Evolutionary conservation across 495 filamentous ascomycete species (phyloP).

Genomic region (Oleoguttula mirabilis): DNA sequence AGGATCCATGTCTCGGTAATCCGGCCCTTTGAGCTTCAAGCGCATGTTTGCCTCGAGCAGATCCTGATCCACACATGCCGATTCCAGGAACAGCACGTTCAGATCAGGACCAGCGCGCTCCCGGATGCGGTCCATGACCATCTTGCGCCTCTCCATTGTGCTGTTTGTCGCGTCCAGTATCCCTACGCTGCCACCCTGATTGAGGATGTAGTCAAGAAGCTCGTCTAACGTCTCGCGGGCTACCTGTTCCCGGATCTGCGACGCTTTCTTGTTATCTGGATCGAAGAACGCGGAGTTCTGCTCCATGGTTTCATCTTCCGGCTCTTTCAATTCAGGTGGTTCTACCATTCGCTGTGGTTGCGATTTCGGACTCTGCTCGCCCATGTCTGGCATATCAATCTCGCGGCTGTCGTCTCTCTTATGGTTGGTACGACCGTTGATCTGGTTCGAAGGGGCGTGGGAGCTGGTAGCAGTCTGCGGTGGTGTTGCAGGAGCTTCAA

Average conservation of each 20-base stretch:
- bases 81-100: constrained; percentile 87
- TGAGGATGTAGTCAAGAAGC: constrained; percentile 72
- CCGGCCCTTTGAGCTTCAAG: constrained; percentile 89
- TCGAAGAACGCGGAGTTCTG: constrained; percentile 94
- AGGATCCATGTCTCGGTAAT: constrained; percentile 90
- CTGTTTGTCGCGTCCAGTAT: constrained; percentile 97
- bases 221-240: constrained; percentile 89
- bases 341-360: constrained; percentile 3
- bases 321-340: constrained; percentile 1
- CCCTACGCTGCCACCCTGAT: constrained; percentile 79
- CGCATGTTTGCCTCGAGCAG: constrained; percentile 95
- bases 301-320: constrained; percentile 47
- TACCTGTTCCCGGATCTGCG: constrained; percentile 76
- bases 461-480: background rate
- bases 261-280: constrained; percentile 69
- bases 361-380: constrained; percentile 7
- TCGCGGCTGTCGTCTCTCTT: constrained; percentile 1
- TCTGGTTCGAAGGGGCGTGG: background rate
- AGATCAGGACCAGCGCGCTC: constrained; percentile 71
- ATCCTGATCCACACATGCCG: constrained; percentile 70
- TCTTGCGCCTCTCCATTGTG: constrained; percentile 71
- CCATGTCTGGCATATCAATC: constrained; percentile 11
- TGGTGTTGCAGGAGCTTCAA: constrained; percentile 19
- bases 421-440: constrained; percentile 1
- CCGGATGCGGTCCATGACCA: constrained; percentile 71